phyloP scores from a whole-genome alignment of 176 grass and related monocot genomes.

The Urochloa ruziziensis region DNA sequence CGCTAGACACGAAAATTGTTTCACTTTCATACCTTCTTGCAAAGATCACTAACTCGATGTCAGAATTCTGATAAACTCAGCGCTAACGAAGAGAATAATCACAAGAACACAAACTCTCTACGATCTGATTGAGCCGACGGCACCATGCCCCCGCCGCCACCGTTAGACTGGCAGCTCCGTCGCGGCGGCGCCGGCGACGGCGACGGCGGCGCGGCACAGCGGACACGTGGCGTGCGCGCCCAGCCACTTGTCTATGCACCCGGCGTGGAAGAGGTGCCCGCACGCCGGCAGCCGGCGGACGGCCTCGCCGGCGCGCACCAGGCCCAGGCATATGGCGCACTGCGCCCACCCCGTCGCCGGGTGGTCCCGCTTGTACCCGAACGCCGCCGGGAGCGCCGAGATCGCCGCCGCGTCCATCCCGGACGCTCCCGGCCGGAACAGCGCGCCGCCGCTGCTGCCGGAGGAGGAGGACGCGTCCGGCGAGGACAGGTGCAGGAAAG shows the following conservation, averaged over 20 bases:
- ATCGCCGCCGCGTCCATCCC: constrained; percentile 23
- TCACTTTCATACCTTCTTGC: background rate
- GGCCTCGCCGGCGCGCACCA: constrained; percentile 24
- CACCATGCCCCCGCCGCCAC: background rate
- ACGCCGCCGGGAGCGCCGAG: constrained; percentile 24
- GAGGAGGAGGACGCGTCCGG: background rate
- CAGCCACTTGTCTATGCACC: constrained; percentile 55
- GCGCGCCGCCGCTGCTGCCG: background rate
- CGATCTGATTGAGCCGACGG: background rate
- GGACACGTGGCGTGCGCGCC: constrained; percentile 43
- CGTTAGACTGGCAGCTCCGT: background rate
- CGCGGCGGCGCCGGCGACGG: background rate
- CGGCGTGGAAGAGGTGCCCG: constrained; percentile 51
- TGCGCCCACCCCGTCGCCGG: constrained; percentile 7
- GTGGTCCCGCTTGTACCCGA: background rate
- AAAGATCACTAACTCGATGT: background rate
- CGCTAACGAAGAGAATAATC: background rate
- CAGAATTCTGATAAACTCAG: background rate
- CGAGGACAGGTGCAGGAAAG: constrained; percentile 22
- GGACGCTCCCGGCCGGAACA: background rate
- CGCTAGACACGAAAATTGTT: background rate
- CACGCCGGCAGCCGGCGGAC: constrained; percentile 42
- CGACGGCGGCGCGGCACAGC: constrained; percentile 38
- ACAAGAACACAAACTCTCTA: background rate
- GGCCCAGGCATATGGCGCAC: constrained; percentile 49